Evolutionary conservation across 2,329 filamentous ascomycete species (phyloP).

Genomic region (Arthrobotrys sphaeroides): DNA sequence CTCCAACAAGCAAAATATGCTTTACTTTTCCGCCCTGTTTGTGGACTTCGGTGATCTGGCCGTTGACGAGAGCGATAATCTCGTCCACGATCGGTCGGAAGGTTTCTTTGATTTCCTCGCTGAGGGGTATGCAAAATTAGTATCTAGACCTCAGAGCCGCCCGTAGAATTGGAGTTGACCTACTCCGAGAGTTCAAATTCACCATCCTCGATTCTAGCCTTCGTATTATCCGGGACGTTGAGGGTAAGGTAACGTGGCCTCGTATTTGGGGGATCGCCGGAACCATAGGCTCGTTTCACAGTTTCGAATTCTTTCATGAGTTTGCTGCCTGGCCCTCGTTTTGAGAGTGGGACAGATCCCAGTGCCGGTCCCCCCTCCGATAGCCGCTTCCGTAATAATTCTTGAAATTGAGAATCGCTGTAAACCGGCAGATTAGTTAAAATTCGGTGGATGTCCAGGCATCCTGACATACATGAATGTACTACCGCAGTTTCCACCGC

Average conservation of each 20-base stretch:
- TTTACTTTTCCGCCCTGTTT: conserved; percentile 49
- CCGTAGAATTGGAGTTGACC: neutral
- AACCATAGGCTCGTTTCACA: conserved; percentile 38
- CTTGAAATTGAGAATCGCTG: conserved; percentile 71
- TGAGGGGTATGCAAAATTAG: neutral
- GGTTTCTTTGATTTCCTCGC: conserved; percentile 50
- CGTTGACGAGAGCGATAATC: conserved; percentile 34
- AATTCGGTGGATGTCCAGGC: neutral
- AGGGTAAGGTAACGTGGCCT: conserved; percentile 44
- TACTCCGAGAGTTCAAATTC: conserved; percentile 50
- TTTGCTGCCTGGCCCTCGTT: conserved; percentile 48
- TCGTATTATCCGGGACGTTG: conserved; percentile 27
- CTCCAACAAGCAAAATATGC: conserved; percentile 45
- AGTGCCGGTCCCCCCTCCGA: conserved; percentile 76
- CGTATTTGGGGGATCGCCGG: conserved; percentile 30
- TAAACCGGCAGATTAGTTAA: conserved; percentile 26
- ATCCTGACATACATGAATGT: conserved; percentile 75
- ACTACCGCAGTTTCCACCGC: conserved; percentile 79
- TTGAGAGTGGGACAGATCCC: conserved; percentile 68
- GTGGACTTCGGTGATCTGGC: conserved; percentile 38
- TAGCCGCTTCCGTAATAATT: conserved; percentile 75
- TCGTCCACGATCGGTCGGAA: conserved; percentile 41
- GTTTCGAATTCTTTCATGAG: conserved; percentile 53
- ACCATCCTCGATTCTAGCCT: conserved; percentile 41
- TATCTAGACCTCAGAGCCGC: neutral